A percentile compares a stretch with the other conserved stretches of the same genome.
Evolutionary conservation across 2,329 filamentous ascomycete genomes (phyloP).

Genomic region (Ophiostoma angusticollis): DNA sequence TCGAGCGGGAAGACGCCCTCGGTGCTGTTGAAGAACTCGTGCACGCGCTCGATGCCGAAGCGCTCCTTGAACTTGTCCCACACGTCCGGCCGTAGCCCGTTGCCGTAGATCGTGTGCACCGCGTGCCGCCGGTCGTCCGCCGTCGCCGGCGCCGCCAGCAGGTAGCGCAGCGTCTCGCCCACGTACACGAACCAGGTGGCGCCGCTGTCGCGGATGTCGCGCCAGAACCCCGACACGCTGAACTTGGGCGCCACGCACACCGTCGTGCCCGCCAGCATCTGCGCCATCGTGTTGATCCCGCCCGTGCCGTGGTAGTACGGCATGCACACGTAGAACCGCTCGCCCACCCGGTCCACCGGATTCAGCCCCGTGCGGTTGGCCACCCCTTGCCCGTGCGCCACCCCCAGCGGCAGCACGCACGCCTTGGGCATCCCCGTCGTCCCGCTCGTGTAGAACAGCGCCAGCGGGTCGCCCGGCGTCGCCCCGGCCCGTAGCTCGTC

Average conservation of each 20-base stretch:
- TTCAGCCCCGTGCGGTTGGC: slow-evolving; percentile 18
- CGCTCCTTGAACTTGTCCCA: slow-evolving; percentile 52
- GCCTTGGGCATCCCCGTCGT: slow-evolving; percentile 68
- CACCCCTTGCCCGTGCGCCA: slow-evolving; percentile 19
- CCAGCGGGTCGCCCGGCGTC: slow-evolving; percentile 40
- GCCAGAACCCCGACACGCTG: slow-evolving; percentile 58
- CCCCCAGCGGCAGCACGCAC: slow-evolving; percentile 43
- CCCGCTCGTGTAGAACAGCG: slow-evolving; percentile 61
- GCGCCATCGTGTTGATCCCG: slow-evolving; percentile 42
- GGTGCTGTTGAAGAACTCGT: slow-evolving; percentile 67
- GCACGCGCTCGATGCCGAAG: slow-evolving; percentile 48
- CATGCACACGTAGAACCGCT: slow-evolving; percentile 67
- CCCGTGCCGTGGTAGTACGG: slow-evolving; percentile 66
- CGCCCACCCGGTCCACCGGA: slow-evolving; percentile 23
- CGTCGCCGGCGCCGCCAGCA: slow-evolving; percentile 54
- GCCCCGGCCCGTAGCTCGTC: slow-evolving; percentile 42
- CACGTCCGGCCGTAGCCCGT: slow-evolving; percentile 55
- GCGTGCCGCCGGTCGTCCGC: slow-evolving; percentile 46
- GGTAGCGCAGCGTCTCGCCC: slow-evolving; percentile 62
- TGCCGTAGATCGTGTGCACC: slow-evolving; percentile 49
- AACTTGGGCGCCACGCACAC: slow-evolving; percentile 55
- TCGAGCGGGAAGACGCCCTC: slow-evolving; percentile 55
- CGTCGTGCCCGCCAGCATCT: slow-evolving; percentile 39
- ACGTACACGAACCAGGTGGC: slow-evolving; percentile 67
- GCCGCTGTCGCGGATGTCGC: slow-evolving; percentile 52